These are phyloP conservation scores for Musa beccarii DNA, from an alignment of 176 grass and related monocot genomes.

Conservation along the genomic window DNA sequence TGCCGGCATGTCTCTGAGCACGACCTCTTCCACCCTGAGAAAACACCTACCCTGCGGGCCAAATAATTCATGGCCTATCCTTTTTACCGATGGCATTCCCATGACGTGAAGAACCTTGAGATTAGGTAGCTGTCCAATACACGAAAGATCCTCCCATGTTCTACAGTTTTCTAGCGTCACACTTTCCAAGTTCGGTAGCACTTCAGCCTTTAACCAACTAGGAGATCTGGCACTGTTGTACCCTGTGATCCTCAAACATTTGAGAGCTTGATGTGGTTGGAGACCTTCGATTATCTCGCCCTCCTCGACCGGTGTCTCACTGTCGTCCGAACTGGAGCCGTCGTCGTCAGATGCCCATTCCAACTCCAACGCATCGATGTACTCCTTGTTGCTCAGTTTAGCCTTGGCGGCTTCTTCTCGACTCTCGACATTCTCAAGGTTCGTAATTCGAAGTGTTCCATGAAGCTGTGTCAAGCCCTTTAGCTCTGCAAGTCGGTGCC, in stretches of 20 bases:
- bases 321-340: neutral
- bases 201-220: neutral
- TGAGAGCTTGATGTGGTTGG: constrained; percentile 19
- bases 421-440: constrained; percentile 22
- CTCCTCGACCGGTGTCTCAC: constrained; percentile 2
- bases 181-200: no score
- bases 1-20: no score
- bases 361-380: no score
- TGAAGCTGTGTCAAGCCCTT: constrained; percentile 18
- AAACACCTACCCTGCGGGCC: no score
- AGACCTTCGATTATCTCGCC: constrained; percentile 17
- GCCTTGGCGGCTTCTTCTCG: constrained; percentile 5
- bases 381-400: no score
- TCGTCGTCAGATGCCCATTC: no score
- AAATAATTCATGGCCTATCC: constrained; percentile 1
- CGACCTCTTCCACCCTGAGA: no score
- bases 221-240: constrained; percentile 9
- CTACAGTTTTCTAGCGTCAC: neutral
- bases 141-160: neutral
- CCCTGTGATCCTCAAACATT: constrained; percentile 4
- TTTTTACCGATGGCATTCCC: neutral
- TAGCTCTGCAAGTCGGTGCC: constrained; percentile 20
- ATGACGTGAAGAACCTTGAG: neutral
- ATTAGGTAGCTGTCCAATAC: neutral
- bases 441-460: constrained; percentile 10